These are phyloP conservation scores for Chlorencoelia australis DNA, from an alignment of 2,329 filamentous ascomycete species.

Conservation along the genomic window DNA sequence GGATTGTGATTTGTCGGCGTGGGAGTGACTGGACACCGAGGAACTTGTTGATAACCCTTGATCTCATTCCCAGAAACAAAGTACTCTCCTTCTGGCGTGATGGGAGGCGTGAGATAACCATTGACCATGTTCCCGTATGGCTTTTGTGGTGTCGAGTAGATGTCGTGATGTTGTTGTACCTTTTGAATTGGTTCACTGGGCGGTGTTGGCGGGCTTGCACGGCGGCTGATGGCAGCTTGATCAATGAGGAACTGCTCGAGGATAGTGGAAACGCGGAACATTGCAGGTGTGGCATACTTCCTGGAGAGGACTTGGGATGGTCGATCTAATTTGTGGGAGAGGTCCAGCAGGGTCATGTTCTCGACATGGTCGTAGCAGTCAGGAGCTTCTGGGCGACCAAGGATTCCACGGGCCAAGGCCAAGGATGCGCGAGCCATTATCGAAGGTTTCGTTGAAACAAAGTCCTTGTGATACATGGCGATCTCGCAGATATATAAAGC, in stretches of 20 bases:
- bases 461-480: slow-evolving; percentile 91
- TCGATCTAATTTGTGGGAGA: slow-evolving; percentile 49
- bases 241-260: slow-evolving; percentile 58
- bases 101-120: slow-evolving; percentile 76
- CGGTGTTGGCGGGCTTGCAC: slow-evolving; percentile 52
- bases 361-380: slow-evolving; percentile 61
- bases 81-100: slow-evolving; percentile 63
- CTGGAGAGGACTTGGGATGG: slow-evolving; percentile 57
- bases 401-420: slow-evolving; percentile 75
- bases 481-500: slow-evolving; percentile 91
- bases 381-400: slow-evolving; percentile 66
- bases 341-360: slow-evolving; percentile 48
- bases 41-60: slow-evolving; percentile 20
- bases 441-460: slow-evolving; percentile 85
- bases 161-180: slow-evolving; percentile 33
- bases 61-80: slow-evolving; percentile 29
- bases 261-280: slow-evolving; percentile 52
- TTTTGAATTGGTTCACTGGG: slow-evolving; percentile 43
- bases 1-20: slow-evolving; percentile 40
- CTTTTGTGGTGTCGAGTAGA: slow-evolving; percentile 71
- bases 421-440: slow-evolving; percentile 83
- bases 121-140: slow-evolving; percentile 52
- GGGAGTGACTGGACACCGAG: slow-evolving; percentile 51
- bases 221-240: slow-evolving; percentile 45
- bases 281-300: slow-evolving; percentile 58